These are phyloP conservation scores for Aspergillus homomorphus DNA, from an alignment of 495 filamentous ascomycete genomes.

Conservation along the genomic window DNA sequence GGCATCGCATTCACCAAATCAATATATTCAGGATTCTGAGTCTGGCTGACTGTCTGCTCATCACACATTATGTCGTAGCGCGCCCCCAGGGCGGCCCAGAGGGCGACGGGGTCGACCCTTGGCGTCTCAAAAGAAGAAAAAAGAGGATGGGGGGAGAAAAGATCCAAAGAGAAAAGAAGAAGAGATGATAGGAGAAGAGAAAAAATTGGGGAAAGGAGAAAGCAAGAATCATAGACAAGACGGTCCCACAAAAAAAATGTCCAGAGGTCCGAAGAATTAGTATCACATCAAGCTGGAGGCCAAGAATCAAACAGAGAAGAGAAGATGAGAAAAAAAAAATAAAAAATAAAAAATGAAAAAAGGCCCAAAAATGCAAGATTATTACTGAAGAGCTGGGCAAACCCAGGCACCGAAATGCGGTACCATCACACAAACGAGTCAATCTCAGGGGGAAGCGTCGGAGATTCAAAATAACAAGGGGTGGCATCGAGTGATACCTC, in stretches of 20 bases:
- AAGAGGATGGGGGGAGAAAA: not conserved
- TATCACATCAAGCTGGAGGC: slow-evolving; percentile 1
- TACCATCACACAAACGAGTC: slow-evolving; percentile 34
- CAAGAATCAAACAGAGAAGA: not conserved
- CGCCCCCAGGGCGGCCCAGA: slow-evolving; percentile 12
- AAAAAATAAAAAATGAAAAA: slow-evolving; percentile 13
- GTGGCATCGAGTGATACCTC: slow-evolving; percentile 31
- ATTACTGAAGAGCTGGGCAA: slow-evolving; percentile 6
- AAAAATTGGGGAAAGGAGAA: slow-evolving; percentile 7
- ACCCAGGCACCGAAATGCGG: not conserved
- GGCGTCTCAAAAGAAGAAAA: slow-evolving; percentile 5
- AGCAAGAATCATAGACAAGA: slow-evolving; percentile 6
- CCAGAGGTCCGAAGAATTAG: slow-evolving; percentile 14
- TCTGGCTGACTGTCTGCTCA: slow-evolving; percentile 23
- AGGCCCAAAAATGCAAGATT: slow-evolving; percentile 11
- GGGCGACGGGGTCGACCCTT: slow-evolving; percentile 6
- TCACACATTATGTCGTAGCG: slow-evolving; percentile 30
- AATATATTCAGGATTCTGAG: slow-evolving; percentile 20
- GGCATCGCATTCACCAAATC: slow-evolving; percentile 17
- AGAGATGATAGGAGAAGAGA: slow-evolving; percentile 4
- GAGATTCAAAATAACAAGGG: slow-evolving; percentile 33
- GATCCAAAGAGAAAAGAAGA: slow-evolving; percentile 9
- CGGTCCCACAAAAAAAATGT: slow-evolving; percentile 6
- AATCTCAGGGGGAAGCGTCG: slow-evolving; percentile 33
- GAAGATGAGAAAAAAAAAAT: slow-evolving; percentile 5